phyloP scores from a whole-genome alignment of 177 flowering plant genomes.

The Vitis hybrid region DNA sequence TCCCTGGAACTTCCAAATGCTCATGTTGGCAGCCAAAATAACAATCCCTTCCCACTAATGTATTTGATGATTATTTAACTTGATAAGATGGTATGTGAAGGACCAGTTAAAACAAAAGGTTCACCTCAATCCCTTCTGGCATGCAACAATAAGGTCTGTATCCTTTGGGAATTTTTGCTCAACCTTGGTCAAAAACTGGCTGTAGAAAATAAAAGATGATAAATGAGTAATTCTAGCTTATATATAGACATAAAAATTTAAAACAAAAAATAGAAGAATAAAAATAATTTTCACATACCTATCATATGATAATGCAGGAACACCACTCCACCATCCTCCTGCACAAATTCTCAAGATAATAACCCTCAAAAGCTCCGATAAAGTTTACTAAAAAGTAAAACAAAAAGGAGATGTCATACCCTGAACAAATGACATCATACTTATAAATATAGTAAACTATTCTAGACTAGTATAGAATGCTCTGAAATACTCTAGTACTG shows the following conservation, averaged over 20 bases:
- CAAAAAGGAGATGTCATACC: not conserved
- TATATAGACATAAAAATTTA: not conserved
- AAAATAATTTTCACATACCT: slow-evolving; percentile 36
- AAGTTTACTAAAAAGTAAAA: not conserved
- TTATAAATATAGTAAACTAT: too few species aligned
- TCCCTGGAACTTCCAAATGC: too few species aligned
- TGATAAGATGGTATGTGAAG: not conserved
- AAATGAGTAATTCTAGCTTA: not conserved
- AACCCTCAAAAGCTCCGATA: not conserved
- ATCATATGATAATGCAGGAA: slow-evolving; percentile 65
- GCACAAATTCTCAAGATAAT: slow-evolving; percentile 8
- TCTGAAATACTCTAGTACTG: too few species aligned
- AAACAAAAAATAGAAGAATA: not conserved
- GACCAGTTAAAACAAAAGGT: slow-evolving; percentile 3
- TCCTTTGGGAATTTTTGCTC: slow-evolving; percentile 70
- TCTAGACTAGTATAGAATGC: too few species aligned
- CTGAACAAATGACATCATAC: too few species aligned
- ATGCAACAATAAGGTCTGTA: slow-evolving; percentile 83
- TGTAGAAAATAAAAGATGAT: slow-evolving; percentile 27
- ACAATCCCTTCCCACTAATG: too few species aligned
- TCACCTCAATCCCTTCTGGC: slow-evolving; percentile 96
- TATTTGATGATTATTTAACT: too few species aligned
- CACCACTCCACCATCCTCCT: slow-evolving; percentile 99
- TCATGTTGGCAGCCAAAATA: too few species aligned
- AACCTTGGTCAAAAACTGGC: slow-evolving; percentile 71